phyloP scores from a whole-genome alignment of 306 rosid species.

The Vigna trinervia region DNA sequence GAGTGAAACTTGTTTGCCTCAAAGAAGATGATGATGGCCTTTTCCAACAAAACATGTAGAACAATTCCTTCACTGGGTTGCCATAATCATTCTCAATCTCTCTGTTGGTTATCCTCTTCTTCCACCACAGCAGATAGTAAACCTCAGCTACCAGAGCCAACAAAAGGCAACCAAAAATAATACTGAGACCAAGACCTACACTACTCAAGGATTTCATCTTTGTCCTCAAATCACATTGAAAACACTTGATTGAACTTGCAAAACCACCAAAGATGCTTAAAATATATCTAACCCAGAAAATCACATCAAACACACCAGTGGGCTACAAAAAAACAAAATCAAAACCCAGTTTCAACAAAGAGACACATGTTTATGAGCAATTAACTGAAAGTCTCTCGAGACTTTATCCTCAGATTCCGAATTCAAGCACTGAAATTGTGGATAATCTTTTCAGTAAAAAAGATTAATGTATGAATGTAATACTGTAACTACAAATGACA shows the following conservation, averaged over 20 bases:
- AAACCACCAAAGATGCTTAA: slow-evolving; percentile 24
- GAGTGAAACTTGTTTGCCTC: slow-evolving; percentile 63
- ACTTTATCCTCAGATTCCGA: slow-evolving; percentile 34
- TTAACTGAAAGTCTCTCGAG: slow-evolving; percentile 33
- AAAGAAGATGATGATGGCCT: slow-evolving; percentile 61
- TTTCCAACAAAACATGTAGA: slow-evolving; percentile 93
- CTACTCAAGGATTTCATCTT: slow-evolving; percentile 93
- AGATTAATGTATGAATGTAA: slow-evolving; percentile 17
- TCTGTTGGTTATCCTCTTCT: slow-evolving; percentile 78
- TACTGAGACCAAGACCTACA: slow-evolving; percentile 93
- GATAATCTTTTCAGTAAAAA: slow-evolving; percentile 37
- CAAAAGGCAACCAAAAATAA: slow-evolving; percentile 85
- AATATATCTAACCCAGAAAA: slow-evolving; percentile 14
- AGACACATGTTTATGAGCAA: slow-evolving; percentile 18
- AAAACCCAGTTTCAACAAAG: slow-evolving; percentile 32
- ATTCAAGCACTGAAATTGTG: slow-evolving; percentile 44
- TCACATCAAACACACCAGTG: slow-evolving; percentile 17
- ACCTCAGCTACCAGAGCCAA: slow-evolving; percentile 95
- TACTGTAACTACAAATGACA: slow-evolving; percentile 2
- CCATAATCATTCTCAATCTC: slow-evolving; percentile 72
- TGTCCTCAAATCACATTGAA: slow-evolving; percentile 60
- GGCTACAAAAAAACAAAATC: slow-evolving; percentile 21
- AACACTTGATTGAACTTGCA: slow-evolving; percentile 32
- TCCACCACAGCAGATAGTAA: slow-evolving; percentile 95
- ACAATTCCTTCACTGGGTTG: slow-evolving; percentile 75